Conservation (phyloP, 2,329 filamentous ascomycete genomes). For the Parasarocladium wereldwijsianum region DNA sequence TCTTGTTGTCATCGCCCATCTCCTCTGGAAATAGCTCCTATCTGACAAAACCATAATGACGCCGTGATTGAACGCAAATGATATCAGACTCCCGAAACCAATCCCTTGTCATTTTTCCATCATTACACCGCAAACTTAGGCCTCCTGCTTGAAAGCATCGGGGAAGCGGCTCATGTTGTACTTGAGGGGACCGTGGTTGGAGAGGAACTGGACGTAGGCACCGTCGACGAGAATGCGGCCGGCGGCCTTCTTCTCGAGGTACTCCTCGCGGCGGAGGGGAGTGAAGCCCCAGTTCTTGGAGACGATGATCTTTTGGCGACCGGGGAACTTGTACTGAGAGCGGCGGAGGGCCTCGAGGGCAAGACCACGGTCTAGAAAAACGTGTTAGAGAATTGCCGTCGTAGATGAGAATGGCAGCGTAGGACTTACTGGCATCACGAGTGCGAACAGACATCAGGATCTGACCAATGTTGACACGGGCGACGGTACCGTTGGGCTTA, state of each 20-base stretch:
- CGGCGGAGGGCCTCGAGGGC: slow-evolving; percentile 98
- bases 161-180: slow-evolving; percentile 92
- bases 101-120: slow-evolving; percentile 3
- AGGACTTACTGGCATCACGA: slow-evolving; percentile 70
- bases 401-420: not conserved
- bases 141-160: slow-evolving; percentile 59
- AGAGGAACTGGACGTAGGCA: slow-evolving; percentile 98
- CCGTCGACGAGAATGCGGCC: slow-evolving; percentile 93
- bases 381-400: slow-evolving; percentile 5
- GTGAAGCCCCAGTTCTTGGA: slow-evolving; percentile 99
- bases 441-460: slow-evolving; percentile 96
- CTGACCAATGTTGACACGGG: slow-evolving; percentile 99
- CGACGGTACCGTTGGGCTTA: slow-evolving; percentile 97
- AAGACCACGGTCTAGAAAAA: slow-evolving; percentile 56
- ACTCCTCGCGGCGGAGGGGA: slow-evolving; percentile 92
- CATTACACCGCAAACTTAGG: slow-evolving; percentile 22
- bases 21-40: slow-evolving; percentile 4
- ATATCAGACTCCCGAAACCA: slow-evolving; percentile 3
- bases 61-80: too few relatives aligned
- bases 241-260: slow-evolving; percentile 85
- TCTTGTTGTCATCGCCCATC: too few relatives aligned
- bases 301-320: slow-evolving; percentile 99
- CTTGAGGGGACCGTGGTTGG: slow-evolving; percentile 76
- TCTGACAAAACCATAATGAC: too few relatives aligned
- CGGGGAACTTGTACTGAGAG: slow-evolving; percentile 99